phyloP scores from a whole-genome alignment of 2,329 filamentous ascomycete species.

The Dissoconium aciculare region DNA sequence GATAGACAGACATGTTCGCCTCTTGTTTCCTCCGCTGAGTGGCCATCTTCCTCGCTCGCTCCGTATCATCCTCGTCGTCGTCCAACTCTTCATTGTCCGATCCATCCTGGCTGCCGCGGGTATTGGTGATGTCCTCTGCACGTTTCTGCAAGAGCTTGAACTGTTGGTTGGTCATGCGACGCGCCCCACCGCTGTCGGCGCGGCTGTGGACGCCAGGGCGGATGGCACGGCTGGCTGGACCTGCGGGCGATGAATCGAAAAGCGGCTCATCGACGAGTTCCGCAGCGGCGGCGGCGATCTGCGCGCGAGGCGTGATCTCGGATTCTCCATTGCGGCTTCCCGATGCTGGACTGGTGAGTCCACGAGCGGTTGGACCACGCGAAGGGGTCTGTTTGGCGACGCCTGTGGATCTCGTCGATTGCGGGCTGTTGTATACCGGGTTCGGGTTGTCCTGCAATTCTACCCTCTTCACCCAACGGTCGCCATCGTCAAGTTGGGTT shows the following conservation, averaged over 20 bases:
- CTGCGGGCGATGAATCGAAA: slow-evolving; percentile 21
- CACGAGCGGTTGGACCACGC: no score
- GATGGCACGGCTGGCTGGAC: slow-evolving; percentile 21
- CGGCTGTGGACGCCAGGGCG: slow-evolving; percentile 13
- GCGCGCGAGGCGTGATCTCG: background rate
- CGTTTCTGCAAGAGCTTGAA: slow-evolving; percentile 66
- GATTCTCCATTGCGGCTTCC: background rate
- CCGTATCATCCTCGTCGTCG: slow-evolving; percentile 61
- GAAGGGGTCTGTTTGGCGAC: slow-evolving; percentile 1
- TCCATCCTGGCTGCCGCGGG: slow-evolving; percentile 22
- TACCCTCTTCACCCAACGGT: slow-evolving; percentile 15
- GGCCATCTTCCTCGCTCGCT: slow-evolving; percentile 56
- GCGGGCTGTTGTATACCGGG: slow-evolving; percentile 5
- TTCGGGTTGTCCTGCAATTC: slow-evolving; percentile 12
- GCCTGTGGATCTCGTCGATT: background rate
- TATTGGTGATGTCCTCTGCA: slow-evolving; percentile 31
- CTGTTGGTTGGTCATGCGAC: slow-evolving; percentile 80
- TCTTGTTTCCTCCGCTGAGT: slow-evolving; percentile 77
- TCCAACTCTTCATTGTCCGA: slow-evolving; percentile 38
- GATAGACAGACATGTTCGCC: slow-evolving; percentile 75
- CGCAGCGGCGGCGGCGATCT: background rate
- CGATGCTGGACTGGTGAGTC: background rate
- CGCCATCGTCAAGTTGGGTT: slow-evolving; percentile 17
- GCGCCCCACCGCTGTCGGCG: slow-evolving; percentile 26
- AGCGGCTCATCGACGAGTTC: slow-evolving; percentile 12